These are phyloP conservation scores for Nectriaceae sp. DNA, from an alignment of 2,329 filamentous ascomycete genomes.

Conservation along the genomic window DNA sequence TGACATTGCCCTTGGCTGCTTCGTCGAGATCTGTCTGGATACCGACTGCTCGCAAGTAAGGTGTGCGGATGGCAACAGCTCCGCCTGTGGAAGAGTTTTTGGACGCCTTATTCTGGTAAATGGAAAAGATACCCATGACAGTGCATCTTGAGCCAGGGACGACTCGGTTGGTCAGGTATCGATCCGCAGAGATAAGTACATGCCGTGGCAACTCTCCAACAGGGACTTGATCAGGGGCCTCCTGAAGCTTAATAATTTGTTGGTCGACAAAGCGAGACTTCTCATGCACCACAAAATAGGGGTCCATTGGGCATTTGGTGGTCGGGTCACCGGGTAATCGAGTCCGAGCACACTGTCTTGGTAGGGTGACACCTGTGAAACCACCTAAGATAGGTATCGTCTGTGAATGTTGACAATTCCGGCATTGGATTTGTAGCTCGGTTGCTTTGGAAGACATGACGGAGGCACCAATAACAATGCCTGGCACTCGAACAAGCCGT, in stretches of 20 bases:
- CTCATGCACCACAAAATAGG: conserved; percentile 95
- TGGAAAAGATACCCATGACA: conserved; percentile 96
- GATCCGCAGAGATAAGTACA: conserved; percentile 93
- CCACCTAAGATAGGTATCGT: conserved; percentile 76
- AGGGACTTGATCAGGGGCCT: conserved; percentile 95
- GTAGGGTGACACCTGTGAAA: conserved; percentile 84
- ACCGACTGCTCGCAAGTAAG: conserved; percentile 89
- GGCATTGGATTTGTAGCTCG: conserved; percentile 81
- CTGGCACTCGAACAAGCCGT: conserved; percentile 92
- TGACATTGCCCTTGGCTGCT: conserved; percentile 78
- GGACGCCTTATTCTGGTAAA: conserved; percentile 89
- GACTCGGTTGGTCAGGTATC: conserved; percentile 92
- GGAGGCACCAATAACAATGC: conserved; percentile 95
- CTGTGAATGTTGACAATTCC: conserved; percentile 76
- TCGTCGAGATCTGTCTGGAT: conserved; percentile 90
- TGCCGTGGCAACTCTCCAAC: conserved; percentile 95
- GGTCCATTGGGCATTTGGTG: conserved; percentile 85
- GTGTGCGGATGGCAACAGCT: conserved; percentile 92
- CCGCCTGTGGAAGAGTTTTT: conserved; percentile 73
- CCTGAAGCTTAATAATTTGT: conserved; percentile 96
- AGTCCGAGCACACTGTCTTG: conserved; percentile 70
- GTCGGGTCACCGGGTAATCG: conserved; percentile 66
- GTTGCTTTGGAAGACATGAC: conserved; percentile 97
- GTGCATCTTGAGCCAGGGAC: conserved; percentile 94
- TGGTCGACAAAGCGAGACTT: conserved; percentile 95